These are phyloP conservation scores for Fraxinus platypoda DNA, from an alignment of 305 asterid genomes.

Conservation along the genomic window DNA sequence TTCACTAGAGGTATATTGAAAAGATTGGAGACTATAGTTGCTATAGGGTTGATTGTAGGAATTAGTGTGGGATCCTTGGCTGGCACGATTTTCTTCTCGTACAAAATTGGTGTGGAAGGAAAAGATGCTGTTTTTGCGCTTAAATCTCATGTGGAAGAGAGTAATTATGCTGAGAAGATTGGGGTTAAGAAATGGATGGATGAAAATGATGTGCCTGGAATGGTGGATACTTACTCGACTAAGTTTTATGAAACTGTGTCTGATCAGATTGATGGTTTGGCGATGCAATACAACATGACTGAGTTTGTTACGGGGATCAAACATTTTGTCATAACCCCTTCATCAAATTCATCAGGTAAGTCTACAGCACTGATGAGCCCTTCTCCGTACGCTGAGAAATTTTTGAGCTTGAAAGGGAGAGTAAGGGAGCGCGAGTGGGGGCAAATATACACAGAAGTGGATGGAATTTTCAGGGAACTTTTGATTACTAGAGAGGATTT, in stretches of 20 bases:
- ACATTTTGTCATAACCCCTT: slow-evolving; percentile 55
- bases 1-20: slow-evolving; percentile 69
- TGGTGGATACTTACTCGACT: slow-evolving; percentile 74
- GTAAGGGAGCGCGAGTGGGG: slow-evolving; percentile 78
- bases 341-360: slow-evolving; percentile 45
- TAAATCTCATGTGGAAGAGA: slow-evolving; percentile 80
- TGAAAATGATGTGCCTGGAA: slow-evolving; percentile 85
- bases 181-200: slow-evolving; percentile 95
- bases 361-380: slow-evolving; percentile 58
- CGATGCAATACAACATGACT: slow-evolving; percentile 85
- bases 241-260: slow-evolving; percentile 77
- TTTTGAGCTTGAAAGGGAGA: slow-evolving; percentile 58
- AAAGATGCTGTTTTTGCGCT: slow-evolving; percentile 78
- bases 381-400: slow-evolving; percentile 66
- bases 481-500: slow-evolving; percentile 70
- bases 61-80: slow-evolving; percentile 71
- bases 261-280: slow-evolving; percentile 72
- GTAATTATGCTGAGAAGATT: slow-evolving; percentile 80
- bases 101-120: slow-evolving; percentile 84
- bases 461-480: slow-evolving; percentile 63
- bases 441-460: slow-evolving; percentile 60
- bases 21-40: slow-evolving; percentile 73
- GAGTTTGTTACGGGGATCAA: slow-evolving; percentile 71
- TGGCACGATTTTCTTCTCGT: slow-evolving; percentile 74
- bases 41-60: slow-evolving; percentile 78